Base-by-base conservation (phyloP, 108 stramenopile genomes). In the Conticribra weissflogii region DNA sequence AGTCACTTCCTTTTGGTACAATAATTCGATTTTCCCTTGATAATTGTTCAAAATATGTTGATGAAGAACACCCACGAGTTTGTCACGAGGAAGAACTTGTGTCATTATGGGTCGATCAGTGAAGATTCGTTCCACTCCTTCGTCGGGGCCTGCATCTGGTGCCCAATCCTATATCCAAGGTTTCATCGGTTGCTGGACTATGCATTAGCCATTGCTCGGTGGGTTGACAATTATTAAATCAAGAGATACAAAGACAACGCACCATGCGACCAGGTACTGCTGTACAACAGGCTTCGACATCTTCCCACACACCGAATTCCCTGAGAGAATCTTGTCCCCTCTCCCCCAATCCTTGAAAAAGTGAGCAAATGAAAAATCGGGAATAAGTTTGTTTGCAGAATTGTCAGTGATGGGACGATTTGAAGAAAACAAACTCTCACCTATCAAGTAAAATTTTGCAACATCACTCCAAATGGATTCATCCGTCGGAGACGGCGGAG, bases 311-410 rank as follows among this genome's bases (percentile, higher is more conserved):
- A 36, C 85, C 94, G 49, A 89, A 85, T 25, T 88, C 68, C 5
- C 68, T 63, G 60, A 97, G 65, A 7, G 95, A 81, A 27, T 65
- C 49, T 72, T 94, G 93, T 25, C 96, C 96, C 50, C 96, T 78
- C 25, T 68, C 85, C 12, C 92, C 90, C 30, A 97, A 78, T 16
- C 36, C 36, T 41, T 41, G 8, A 41, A 41, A 41, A 9, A 41
- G 12, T 12, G 36, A 41, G 12, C 5, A 41, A 41, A 41, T 9
- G 12, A 41, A 41, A 5, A 12, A 41, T 41, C n/a, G n/a, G n/a
- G n/a, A n/a, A n/a, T n/a, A n/a, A n/a, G n/a, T 41, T 41, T 12
- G 12, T 41, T 12, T 9, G 12, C 36, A 41, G 12, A 41, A 41
- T 41, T 41, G 8, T 41, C 36, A 41, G 8, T 41, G 12, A 41